Percentiles rank a stretch among this genome's conserved stretches.
Evolutionary conservation across 1,284 basidiomycete genomes (phyloP).

Genomic region (Vanrija sp.): DNA sequence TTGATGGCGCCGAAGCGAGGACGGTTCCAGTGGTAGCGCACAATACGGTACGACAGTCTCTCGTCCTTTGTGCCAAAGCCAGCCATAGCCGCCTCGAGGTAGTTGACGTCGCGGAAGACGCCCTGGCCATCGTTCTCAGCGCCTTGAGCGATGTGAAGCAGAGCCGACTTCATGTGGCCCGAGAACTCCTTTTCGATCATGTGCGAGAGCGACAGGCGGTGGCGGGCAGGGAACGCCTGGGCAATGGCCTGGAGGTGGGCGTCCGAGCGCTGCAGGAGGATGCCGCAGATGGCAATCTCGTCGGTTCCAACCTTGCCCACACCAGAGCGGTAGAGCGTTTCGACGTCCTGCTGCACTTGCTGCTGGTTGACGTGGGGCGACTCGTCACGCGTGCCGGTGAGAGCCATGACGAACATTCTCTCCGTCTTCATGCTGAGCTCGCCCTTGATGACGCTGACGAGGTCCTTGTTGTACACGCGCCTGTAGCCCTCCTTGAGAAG

Average conservation of each 20-base stretch:
- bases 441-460: slow-evolving; percentile 40
- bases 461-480: slow-evolving; percentile 42
- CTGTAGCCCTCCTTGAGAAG: slow-evolving; percentile 48
- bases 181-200: slow-evolving; percentile 49
- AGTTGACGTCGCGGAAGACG: slow-evolving; percentile 41
- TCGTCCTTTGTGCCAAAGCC: slow-evolving; percentile 51
- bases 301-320: slow-evolving; percentile 49
- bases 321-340: slow-evolving; percentile 45
- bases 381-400: slow-evolving; percentile 47
- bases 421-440: slow-evolving; percentile 51
- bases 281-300: slow-evolving; percentile 49
- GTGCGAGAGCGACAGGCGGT: slow-evolving; percentile 33
- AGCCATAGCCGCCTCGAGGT: slow-evolving; percentile 43
- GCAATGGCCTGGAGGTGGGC: slow-evolving; percentile 46
- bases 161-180: slow-evolving; percentile 48
- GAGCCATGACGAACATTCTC: slow-evolving; percentile 49
- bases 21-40: slow-evolving; percentile 47
- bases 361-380: slow-evolving; percentile 43
- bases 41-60: slow-evolving; percentile 45
- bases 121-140: slow-evolving; percentile 46
- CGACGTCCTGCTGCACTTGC: slow-evolving; percentile 46
- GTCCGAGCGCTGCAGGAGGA: slow-evolving; percentile 45
- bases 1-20: slow-evolving; percentile 47
- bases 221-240: slow-evolving; percentile 39
- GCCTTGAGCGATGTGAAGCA: slow-evolving; percentile 41